These are phyloP conservation scores for Aspergillus bombycis DNA, from an alignment of 2,329 filamentous ascomycete genomes.

Conservation along the genomic window DNA sequence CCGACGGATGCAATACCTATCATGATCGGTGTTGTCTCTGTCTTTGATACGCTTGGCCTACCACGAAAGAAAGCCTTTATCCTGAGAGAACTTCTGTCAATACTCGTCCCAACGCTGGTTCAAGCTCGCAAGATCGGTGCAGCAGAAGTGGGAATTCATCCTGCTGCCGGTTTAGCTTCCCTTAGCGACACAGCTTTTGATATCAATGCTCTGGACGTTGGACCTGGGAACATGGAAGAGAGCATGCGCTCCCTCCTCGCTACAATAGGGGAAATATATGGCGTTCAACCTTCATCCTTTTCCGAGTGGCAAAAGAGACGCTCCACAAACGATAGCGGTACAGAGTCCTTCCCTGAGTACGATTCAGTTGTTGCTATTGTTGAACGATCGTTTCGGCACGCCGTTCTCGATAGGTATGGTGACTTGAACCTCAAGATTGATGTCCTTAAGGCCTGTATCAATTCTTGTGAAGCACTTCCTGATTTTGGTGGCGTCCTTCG, in stretches of 20 bases:
- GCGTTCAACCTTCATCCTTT: slow-evolving; percentile 42
- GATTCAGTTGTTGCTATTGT: slow-evolving; percentile 44
- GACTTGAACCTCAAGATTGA: slow-evolving; percentile 81
- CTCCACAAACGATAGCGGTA: slow-evolving; percentile 22
- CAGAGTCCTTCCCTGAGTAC: slow-evolving; percentile 28
- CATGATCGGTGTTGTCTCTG: slow-evolving; percentile 81
- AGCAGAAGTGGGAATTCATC: slow-evolving; percentile 94
- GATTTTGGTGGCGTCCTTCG: slow-evolving; percentile 88
- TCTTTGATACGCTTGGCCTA: slow-evolving; percentile 77
- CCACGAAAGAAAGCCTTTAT: slow-evolving; percentile 91
- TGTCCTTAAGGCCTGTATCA: slow-evolving; percentile 84
- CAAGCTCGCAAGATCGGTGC: slow-evolving; percentile 91
- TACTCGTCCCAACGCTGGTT: slow-evolving; percentile 80
- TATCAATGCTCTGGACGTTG: slow-evolving; percentile 47
- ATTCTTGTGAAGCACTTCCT: slow-evolving; percentile 89
- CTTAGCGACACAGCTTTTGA: slow-evolving; percentile 59
- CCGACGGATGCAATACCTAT: slow-evolving; percentile 77
- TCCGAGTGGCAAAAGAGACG: slow-evolving; percentile 37
- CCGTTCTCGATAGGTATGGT: slow-evolving; percentile 64
- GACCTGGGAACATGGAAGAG: slow-evolving; percentile 45
- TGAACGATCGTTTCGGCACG: slow-evolving; percentile 50
- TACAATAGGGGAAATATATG: slow-evolving; percentile 44
- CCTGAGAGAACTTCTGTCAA: slow-evolving; percentile 79
- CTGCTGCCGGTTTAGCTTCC: slow-evolving; percentile 80
- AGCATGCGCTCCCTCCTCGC: slow-evolving; percentile 44